These are phyloP conservation scores for Rutstroemia sp. DNA, from an alignment of 2,329 filamentous ascomycete genomes.

Conservation along the genomic window DNA sequence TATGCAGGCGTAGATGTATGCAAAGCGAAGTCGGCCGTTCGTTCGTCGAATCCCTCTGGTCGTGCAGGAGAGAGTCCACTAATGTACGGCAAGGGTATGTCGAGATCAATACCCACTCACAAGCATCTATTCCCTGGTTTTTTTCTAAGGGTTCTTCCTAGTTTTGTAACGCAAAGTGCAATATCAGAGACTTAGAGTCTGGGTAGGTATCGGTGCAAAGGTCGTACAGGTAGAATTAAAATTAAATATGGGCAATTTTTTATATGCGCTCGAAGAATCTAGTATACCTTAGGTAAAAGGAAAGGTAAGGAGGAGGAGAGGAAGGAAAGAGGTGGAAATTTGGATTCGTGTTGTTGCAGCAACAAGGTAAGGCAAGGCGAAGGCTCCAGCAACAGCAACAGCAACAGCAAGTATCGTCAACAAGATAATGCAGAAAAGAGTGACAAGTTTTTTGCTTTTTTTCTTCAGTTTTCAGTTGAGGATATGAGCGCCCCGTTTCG, in stretches of 20 bases:
- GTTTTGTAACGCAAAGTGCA: conserved; percentile 1
- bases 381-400: not conserved
- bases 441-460: too few species aligned
- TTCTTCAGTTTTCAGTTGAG: too few species aligned
- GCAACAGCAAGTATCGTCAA: not conserved
- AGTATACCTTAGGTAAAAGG: not conserved
- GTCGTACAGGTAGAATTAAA: not conserved
- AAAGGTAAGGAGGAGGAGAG: not conserved
- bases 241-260: not conserved
- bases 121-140: conserved; percentile 7
- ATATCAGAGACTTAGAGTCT: not conserved
- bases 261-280: not conserved
- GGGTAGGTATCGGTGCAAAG: not conserved
- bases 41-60: conserved; percentile 7
- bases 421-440: too few species aligned
- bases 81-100: conserved; percentile 6
- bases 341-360: not conserved
- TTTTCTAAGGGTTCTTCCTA: conserved; percentile 10
- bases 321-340: not conserved
- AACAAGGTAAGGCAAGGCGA: not conserved
- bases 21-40: conserved; percentile 9
- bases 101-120: conserved; percentile 8
- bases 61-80: conserved; percentile 7
- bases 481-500: too few species aligned
- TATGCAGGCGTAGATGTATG: conserved; percentile 7